Evolutionary conservation across 148 eudicot genomes (phyloP).

Genomic region (Talinum fruticosum): DNA sequence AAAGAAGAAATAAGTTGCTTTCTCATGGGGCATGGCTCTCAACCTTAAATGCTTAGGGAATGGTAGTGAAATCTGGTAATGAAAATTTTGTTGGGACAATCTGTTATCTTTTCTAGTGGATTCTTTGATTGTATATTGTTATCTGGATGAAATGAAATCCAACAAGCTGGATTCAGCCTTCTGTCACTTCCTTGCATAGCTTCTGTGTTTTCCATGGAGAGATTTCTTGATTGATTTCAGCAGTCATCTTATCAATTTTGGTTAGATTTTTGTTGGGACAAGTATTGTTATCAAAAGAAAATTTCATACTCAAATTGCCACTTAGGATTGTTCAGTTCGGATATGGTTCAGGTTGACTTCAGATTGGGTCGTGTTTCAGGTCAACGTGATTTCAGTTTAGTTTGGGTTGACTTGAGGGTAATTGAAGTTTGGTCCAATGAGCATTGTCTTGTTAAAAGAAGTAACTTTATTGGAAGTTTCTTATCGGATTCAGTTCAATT

Average conservation of each 20-base stretch:
- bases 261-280: no score
- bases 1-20: background rate
- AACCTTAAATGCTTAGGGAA: background rate
- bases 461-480: no score
- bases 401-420: no score
- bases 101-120: background rate
- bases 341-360: no score
- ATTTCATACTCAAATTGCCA: no score
- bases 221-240: background rate
- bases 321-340: no score
- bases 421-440: no score
- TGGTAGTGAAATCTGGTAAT: background rate
- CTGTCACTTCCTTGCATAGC: background rate
- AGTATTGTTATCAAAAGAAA: no score
- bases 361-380: no score
- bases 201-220: background rate
- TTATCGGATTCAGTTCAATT: no score
- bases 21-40: background rate
- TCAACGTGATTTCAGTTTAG: no score
- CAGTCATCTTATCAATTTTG: background rate
- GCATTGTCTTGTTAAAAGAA: no score
- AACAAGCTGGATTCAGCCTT: background rate
- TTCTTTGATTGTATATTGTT: background rate
- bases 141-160: background rate
- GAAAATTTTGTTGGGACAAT: background rate